Evolutionary conservation across 179 eudicot species (phyloP).

Genomic region (Vitellaria paradoxa): DNA sequence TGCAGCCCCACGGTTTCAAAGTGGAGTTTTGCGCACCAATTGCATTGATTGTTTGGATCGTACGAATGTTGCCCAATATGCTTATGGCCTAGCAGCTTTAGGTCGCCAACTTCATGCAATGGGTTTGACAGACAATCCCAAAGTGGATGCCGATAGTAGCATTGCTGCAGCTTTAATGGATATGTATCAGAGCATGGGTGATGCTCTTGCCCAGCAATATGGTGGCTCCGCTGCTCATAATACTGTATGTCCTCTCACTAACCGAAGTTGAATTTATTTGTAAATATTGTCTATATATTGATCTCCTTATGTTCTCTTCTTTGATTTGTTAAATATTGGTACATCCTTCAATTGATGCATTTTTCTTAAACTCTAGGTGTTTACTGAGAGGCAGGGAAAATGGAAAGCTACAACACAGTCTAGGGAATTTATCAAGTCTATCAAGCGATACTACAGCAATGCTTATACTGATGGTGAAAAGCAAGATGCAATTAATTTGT

Average conservation of each 20-base stretch:
- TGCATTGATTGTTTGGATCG: slow-evolving; percentile 98
- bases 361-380: slow-evolving; percentile 50
- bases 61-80: slow-evolving; percentile 98
- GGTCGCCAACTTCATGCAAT: slow-evolving; percentile 93
- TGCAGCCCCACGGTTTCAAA: slow-evolving; percentile 59
- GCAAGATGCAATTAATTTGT: slow-evolving; percentile 97
- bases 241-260: slow-evolving; percentile 45
- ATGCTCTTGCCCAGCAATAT: slow-evolving; percentile 97
- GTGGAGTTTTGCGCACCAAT: slow-evolving; percentile 91
- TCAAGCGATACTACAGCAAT: slow-evolving; percentile 96
- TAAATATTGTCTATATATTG: slow-evolving; percentile 3
- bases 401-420: slow-evolving; percentile 99
- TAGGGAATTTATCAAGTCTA: slow-evolving; percentile 93
- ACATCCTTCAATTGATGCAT: slow-evolving; percentile 6
- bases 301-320: background rate
- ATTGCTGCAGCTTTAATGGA: slow-evolving; percentile 94
- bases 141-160: slow-evolving; percentile 88
- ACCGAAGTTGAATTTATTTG: slow-evolving; percentile 5
- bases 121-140: slow-evolving; percentile 77
- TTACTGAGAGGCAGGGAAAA: slow-evolving; percentile 93
- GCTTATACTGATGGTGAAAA: slow-evolving; percentile 98
- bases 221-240: slow-evolving; percentile 99
- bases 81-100: slow-evolving; percentile 89
- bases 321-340: background rate
- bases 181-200: slow-evolving; percentile 98